Base-by-base conservation (phyloP, 2,329 filamentous ascomycete genomes). In the Penicillium frequentans region DNA sequence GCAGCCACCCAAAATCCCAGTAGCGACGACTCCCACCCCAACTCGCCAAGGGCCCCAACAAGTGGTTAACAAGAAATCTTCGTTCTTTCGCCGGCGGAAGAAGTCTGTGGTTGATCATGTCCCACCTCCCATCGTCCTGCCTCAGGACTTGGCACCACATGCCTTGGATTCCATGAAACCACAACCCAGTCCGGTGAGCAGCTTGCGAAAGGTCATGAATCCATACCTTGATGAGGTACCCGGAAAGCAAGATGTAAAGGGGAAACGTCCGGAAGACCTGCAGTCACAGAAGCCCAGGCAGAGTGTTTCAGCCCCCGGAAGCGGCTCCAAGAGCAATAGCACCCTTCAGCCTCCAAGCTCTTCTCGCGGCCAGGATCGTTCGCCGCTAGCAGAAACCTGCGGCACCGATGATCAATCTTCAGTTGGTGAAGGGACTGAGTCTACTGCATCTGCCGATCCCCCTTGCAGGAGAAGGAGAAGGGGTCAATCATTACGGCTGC, bases 81-180 rank as follows among this genome's bases (percentile, higher is more conserved):
- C 91, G 0, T 98, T 99, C 77, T 98, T 98, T 78, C 85, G 95
- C 60, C 84, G 95, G 58, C 85, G 93, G 61, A 98, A 98, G 84
- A 96, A 93, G 82, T 96, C 93, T 5, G 76, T 91, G 33, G 84
- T 86, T 14, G 92, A 96, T 61, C 71, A 74, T 45, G 82, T 85
- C 23, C 82, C 82, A 39, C 86, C 89, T 33, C 86, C 88, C 9
- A 74, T 81, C 73, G 57, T 71, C 66, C 64, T 81, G 71, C 58
- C 77, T 74, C 66, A 75, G 73, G 75, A 80, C 44, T 64, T 78
- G 27, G 74, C 77, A 37, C 67, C 79, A 35, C 74, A 73, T 44
- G 67, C 57, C 24, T 44, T 64, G 53, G 71, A 74, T 39, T 53
- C 47, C 0, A 57, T 63, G 54, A 72, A 70, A 54, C 63, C 66